Conservation (phyloP, 192 early-diverging fungal genomes). For the Backusella psychrophila region DNA sequence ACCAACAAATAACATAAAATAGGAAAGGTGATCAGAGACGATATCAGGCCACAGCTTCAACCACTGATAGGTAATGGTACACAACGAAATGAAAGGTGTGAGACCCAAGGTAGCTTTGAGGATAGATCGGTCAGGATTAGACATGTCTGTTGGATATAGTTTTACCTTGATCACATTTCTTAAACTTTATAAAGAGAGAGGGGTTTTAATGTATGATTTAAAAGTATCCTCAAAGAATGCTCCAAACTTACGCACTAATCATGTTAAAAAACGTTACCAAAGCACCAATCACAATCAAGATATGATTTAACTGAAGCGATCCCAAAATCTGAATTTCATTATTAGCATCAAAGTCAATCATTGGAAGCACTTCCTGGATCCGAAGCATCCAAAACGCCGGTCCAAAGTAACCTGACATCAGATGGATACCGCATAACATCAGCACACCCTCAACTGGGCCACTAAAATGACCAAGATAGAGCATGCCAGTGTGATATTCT, state of each 20-base stretch:
- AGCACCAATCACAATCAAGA: constrained; percentile 48
- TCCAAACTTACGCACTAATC: constrained; percentile 50
- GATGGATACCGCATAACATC: constrained; percentile 57
- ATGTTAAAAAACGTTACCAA: constrained; percentile 53
- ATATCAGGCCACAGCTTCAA: constrained; percentile 63
- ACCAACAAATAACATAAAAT: constrained; percentile 66
- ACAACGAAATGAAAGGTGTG: constrained; percentile 57
- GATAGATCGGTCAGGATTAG: constrained; percentile 50
- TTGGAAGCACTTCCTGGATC: constrained; percentile 9
- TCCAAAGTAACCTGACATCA: constrained; percentile 54
- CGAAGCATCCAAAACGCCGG: constrained; percentile 24
- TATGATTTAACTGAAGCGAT: constrained; percentile 51
- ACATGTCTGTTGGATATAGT: constrained; percentile 19
- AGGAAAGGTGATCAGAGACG: constrained; percentile 62
- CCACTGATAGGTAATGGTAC: constrained; percentile 56
- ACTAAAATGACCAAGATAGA: constrained; percentile 81
- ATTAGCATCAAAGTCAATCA: background rate
- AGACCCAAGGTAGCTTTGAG: constrained; percentile 57
- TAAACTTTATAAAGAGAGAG: constrained; percentile 4
- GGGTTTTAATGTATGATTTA: background rate
- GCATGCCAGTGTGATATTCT: constrained; percentile 87
- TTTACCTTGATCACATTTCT: constrained; percentile 29
- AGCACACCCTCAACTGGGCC: constrained; percentile 90
- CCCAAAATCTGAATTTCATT: constrained; percentile 31
- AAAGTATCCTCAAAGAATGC: background rate